Evolutionary conservation across 352 stramenopile genomes (phyloP).

Genomic region (Globisporangium yorkense): DNA sequence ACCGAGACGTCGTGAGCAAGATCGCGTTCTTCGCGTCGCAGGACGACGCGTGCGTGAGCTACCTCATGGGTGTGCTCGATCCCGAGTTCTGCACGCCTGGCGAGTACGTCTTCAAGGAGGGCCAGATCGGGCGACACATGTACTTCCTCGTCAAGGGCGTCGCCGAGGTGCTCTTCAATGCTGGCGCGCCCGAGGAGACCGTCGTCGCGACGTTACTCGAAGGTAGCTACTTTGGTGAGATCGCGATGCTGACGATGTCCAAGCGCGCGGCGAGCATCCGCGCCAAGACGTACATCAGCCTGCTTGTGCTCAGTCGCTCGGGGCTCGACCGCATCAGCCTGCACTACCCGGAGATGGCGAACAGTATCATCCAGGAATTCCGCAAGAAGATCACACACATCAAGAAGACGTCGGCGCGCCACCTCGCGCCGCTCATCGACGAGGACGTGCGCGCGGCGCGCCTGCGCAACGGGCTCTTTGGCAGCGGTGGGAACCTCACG

Average conservation of each 20-base stretch:
- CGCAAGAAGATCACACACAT: conserved; percentile 79
- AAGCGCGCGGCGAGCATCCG: conserved; percentile 76
- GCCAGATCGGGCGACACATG: conserved; percentile 74
- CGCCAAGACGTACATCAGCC: conserved; percentile 72
- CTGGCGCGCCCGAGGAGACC: conserved; percentile 38
- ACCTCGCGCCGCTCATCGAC: conserved; percentile 29
- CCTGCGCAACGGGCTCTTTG: conserved; percentile 23
- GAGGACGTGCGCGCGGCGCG: conserved; percentile 33
- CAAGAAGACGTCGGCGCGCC: conserved; percentile 38
- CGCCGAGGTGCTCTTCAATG: conserved; percentile 68
- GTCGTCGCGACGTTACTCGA: conserved; percentile 59
- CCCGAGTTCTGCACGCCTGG: conserved; percentile 73
- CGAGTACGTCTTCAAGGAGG: conserved; percentile 83
- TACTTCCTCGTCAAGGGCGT: conserved; percentile 78
- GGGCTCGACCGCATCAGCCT: conserved; percentile 65
- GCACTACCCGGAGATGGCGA: conserved; percentile 79
- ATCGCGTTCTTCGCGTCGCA: conserved; percentile 78
- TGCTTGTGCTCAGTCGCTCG: conserved; percentile 69
- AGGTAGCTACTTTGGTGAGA: conserved; percentile 78
- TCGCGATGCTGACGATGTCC: conserved; percentile 75
- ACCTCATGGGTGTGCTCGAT: conserved; percentile 77
- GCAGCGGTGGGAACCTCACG: conserved; percentile 13
- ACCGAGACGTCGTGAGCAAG: conserved; percentile 78
- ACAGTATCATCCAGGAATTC: conserved; percentile 69
- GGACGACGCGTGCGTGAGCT: conserved; percentile 75